phyloP scores from a whole-genome alignment of 1,284 basidiomycete species.

The Cystobasidium sp. region DNA sequence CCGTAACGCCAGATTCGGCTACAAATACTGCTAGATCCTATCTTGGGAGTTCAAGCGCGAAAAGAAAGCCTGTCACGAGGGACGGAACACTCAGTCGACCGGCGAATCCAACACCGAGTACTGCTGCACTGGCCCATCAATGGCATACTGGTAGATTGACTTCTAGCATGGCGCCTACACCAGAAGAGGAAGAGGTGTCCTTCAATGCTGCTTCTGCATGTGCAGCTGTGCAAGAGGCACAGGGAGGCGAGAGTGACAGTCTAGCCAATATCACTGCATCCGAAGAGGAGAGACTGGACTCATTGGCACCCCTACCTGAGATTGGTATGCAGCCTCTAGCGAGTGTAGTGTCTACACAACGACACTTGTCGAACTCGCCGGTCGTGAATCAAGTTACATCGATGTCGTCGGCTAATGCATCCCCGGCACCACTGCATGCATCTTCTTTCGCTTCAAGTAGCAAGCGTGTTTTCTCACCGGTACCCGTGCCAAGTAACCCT shows the following conservation, averaged over 20 bases:
- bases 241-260: background rate
- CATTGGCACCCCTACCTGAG: constrained; percentile 27
- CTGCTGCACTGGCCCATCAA: constrained; percentile 25
- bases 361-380: background rate
- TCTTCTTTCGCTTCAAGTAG: constrained; percentile 1
- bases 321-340: background rate
- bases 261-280: constrained; percentile 4
- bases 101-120: constrained; percentile 35
- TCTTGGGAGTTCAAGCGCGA: background rate
- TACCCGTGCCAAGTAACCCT: background rate
- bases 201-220: background rate
- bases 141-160: background rate
- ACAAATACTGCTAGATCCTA: constrained; percentile 5
- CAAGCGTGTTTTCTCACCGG: constrained; percentile 29
- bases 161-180: background rate
- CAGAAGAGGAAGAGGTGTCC: constrained; percentile 21
- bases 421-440: background rate
- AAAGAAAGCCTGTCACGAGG: background rate
- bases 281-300: constrained; percentile 31
- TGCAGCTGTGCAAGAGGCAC: background rate
- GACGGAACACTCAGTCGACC: constrained; percentile 7
- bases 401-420: background rate
- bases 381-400: background rate
- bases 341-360: background rate
- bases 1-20: constrained; percentile 16